phyloP scores from a whole-genome alignment of 306 rosid species.

The Dicorynia guianensis region DNA sequence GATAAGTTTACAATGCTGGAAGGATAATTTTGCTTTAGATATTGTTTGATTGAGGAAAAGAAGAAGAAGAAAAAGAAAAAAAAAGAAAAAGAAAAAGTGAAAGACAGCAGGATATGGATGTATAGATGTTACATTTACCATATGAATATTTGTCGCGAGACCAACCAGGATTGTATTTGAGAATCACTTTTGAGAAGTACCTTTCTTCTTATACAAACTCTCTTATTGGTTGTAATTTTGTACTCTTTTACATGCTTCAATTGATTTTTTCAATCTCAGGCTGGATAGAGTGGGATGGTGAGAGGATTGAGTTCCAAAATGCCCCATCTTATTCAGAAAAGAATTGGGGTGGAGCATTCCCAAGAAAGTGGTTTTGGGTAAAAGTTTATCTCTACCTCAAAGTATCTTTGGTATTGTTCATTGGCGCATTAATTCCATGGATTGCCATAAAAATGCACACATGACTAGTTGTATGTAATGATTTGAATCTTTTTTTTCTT shows the following conservation, averaged over 20 bases:
- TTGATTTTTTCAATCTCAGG: conserved; percentile 72
- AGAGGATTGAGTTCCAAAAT: conserved; percentile 85
- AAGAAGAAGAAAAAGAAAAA: background rate
- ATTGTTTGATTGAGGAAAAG: background rate
- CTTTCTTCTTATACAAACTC: conserved; percentile 11
- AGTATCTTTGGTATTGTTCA: conserved; percentile 31
- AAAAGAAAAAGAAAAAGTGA: too few relatives aligned
- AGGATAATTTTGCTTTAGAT: conserved; percentile 32
- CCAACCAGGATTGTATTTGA: conserved; percentile 11
- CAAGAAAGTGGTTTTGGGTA: conserved; percentile 99
- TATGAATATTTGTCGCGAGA: conserved; percentile 17
- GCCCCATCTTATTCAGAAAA: conserved; percentile 96
- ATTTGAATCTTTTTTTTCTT: conserved; percentile 6
- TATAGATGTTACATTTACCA: conserved; percentile 17
- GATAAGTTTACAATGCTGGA: conserved; percentile 15
- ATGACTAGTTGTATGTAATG: conserved; percentile 16
- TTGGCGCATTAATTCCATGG: conserved; percentile 10
- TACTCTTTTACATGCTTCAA: conserved; percentile 42
- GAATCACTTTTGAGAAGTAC: conserved; percentile 5
- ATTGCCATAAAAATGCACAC: conserved; percentile 29
- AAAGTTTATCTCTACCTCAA: conserved; percentile 40
- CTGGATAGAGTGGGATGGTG: conserved; percentile 99
- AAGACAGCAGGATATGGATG: too few relatives aligned
- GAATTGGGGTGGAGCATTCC: conserved; percentile 98
- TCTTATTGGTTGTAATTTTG: conserved; percentile 22